Evolutionary conservation across 768 basidiomycete species (phyloP), one percentile per base, ranked within the genome.

Genomic region (Leccinellum luteum): DNA sequence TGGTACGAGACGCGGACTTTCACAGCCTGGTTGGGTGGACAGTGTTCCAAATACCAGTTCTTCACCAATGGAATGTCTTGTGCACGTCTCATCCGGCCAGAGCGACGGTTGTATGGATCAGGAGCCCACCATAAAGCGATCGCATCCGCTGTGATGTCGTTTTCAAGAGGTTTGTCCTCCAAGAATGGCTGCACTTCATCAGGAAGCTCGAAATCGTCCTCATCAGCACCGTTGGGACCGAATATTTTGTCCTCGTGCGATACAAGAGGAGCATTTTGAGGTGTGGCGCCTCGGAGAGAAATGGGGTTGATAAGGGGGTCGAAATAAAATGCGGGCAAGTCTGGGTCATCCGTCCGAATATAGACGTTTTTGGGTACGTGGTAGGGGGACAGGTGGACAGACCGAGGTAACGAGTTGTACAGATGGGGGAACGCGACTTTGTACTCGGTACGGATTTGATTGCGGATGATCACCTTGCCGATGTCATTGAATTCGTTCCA

Each of bases 401-500:
- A 92, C 31, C 96, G 91, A 48, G 97, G 97, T 9, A 97, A 81
- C 34, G 97, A 97, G 75, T 99, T 99, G 77, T 99, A 99, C 1
- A 99, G 82, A 68, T 99, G 96, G 31, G 97, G 96, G 81, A 98
- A 98, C 3, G 95, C 96, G 52, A 99, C 94, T 73, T 96, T 98
- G 83, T 99, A 98, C 76, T 99, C 97, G 2, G 96, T 98, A 48
- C 97, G 85, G 61, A 98, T 96, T 73, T 97, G 93, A 69, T 98
- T 94, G 21, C 97, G 94, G 64, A 99, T 98, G 73, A 99, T 96
- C 68, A 99, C 90, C 74, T 99, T 99, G 78, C 97, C 95, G 75
- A 98, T 97, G 69, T 99, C 97, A 71, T 99, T 99, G 68, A 99
- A 99, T 72, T 97, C 94, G 73, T 97, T 97, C 94, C 94, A 97